phyloP scores from a whole-genome alignment of 495 filamentous ascomycete genomes.

The Penicillium dipodomyicola region DNA sequence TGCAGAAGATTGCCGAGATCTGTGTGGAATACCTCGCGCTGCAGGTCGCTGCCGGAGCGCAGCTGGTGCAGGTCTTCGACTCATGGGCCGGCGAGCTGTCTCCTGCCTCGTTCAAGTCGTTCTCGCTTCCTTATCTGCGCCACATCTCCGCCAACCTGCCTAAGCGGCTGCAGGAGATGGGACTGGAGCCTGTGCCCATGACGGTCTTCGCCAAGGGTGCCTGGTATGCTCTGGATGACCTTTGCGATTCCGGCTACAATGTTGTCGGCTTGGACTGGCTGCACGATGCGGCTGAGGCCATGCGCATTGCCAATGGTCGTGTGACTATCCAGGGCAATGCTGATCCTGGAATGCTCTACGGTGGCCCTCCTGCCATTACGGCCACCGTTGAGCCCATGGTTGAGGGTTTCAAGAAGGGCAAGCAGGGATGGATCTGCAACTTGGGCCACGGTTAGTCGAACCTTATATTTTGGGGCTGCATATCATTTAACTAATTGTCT shows the following conservation, averaged over 20 bases:
- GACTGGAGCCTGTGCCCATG: constrained; percentile 83
- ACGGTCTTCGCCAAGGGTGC: constrained; percentile 99
- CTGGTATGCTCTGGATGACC: constrained; percentile 89
- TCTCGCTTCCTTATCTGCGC: constrained; percentile 80
- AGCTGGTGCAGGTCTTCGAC: constrained; percentile 97
- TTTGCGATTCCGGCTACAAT: constrained; percentile 86
- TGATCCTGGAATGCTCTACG: constrained; percentile 91
- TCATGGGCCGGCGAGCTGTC: constrained; percentile 96
- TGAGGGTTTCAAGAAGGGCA: constrained; percentile 80
- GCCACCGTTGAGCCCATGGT: constrained; percentile 79
- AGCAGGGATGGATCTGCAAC: constrained; percentile 84
- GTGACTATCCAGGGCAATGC: constrained; percentile 91
- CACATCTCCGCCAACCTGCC: constrained; percentile 81
- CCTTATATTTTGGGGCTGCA: not conserved
- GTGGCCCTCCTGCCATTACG: constrained; percentile 74
- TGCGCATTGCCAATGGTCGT: constrained; percentile 69
- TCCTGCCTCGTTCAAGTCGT: constrained; percentile 73
- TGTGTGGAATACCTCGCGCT: constrained; percentile 92
- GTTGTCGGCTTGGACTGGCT: constrained; percentile 95
- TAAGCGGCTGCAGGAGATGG: constrained; percentile 64
- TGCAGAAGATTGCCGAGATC: constrained; percentile 87
- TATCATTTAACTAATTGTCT: constrained; percentile 19
- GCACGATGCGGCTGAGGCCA: constrained; percentile 82
- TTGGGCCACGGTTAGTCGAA: constrained; percentile 74
- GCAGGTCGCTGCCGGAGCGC: constrained; percentile 86